Conservation (phyloP, 371 early-diverging fungal species). For the Massospora cicadina region DNA sequence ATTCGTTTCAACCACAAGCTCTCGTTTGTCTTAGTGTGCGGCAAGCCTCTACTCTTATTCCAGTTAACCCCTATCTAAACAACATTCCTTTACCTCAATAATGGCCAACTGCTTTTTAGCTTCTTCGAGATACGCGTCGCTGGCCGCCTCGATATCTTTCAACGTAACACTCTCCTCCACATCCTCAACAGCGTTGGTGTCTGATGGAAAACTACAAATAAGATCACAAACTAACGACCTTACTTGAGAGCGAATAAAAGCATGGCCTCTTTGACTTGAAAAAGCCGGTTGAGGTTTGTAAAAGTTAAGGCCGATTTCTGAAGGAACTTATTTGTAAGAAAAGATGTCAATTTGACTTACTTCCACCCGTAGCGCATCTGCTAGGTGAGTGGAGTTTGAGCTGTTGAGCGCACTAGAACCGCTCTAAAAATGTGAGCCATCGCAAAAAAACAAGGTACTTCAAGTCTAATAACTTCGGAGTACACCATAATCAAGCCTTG, state of each 20-base stretch:
- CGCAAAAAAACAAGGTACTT: no score
- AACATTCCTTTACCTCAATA: not conserved
- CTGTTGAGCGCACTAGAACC: no score
- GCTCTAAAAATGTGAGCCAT: no score
- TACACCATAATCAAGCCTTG: no score
- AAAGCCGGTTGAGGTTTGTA: not conserved
- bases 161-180: not conserved
- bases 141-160: not conserved
- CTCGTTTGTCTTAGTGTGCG: not conserved
- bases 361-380: no score
- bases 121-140: not conserved
- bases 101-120: not conserved
- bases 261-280: not conserved
- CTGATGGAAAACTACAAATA: not conserved
- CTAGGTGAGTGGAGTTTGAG: no score
- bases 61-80: not conserved
- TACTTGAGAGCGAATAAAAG: not conserved
- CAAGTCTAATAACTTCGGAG: no score
- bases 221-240: not conserved
- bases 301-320: not conserved
- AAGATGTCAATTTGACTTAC: not conserved
- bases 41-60: not conserved
- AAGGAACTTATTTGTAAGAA: not conserved
- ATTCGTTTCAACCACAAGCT: not conserved
- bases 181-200: not conserved